Base-by-base conservation (phyloP, 2,329 filamentous ascomycete genomes). In the Niveomyces coronatus region DNA sequence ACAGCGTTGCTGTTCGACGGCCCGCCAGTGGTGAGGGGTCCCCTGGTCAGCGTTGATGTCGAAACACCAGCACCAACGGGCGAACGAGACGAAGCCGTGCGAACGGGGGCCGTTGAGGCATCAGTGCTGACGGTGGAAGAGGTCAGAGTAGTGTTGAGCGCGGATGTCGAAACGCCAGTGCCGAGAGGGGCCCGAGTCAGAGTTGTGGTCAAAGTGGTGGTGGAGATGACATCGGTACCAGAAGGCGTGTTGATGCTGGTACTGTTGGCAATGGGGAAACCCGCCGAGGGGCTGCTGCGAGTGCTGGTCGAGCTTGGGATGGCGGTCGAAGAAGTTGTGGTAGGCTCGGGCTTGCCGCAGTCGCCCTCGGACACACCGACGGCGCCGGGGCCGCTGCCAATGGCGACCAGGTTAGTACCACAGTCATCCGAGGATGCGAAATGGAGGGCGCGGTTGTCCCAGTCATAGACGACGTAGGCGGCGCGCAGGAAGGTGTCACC, bases 401-500 rank as follows among this genome's bases (percentile, higher is more conserved):
- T 59, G 17, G 58, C 44, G 10, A 62, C 46, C 7, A 64, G 49
- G 17, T 57, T 52, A 16, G 56, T 50, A 18, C 61, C 62, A 44
- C 61, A 65, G 35, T 63, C 55, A 29, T 52, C 53, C 15, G 55
- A 57, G 36, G 57, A 55, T 5, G 54, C 62, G 7, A 65, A 31
- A 43, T 61, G 55, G 29, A 64, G 48, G 18, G 58, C 52, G 17
- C 50, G 49, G 49, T 65, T 63, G 34, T 63, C 60, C 54, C 52
- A 54, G 44, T 65, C 62, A 39, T 56, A 65, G 18, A 67, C 62
- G 14, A 63, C 60, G 19, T 67, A 68, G 5, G 63, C 60, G 16
- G 63, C 57, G 9, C 64, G 56, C 20, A 68, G 53, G 49, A 68
- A 67, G 5, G 62, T 63, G 35, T 65, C 63, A 13, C 64, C 64